Base-by-base conservation (phyloP, 140 eudicot genomes). In the Ambrosia hybrid region DNA sequence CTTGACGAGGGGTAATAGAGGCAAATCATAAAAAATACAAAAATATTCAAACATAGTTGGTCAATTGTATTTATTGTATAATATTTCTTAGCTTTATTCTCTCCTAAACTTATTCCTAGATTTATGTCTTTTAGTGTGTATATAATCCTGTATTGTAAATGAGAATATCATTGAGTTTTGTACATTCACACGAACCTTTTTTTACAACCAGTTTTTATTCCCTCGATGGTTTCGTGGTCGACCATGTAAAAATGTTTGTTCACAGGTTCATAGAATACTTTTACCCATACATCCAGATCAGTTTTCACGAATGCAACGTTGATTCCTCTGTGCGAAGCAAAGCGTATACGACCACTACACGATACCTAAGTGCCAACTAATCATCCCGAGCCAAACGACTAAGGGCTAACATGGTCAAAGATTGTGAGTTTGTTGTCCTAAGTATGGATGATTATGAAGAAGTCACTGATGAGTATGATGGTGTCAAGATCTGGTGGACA, bases 401-500 rank as follows among this genome's bases (percentile, higher is more conserved):
- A 69, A 76, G 83, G 67, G 88, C 91, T 55, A 66, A 68, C 51
- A 71, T 83, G 7, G 53, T 78, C 41, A 69, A 67, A 7, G 81
- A 80, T 67, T 43, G 68, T 1, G 67, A 83, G 6, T 26, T 78
- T 0, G 52, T 86, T 0, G 80, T 86, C 1, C 52, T 86, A 1
- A 71, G 80, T 16, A 78, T 86, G 83, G 88, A 73, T 1, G 88
- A 86, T 36, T 51, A 77, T 10, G 91, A 88, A 77, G 91, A 88
- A 38, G 88, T 88, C 65, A 57, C 80, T 0, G 95, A 88, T 62
- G 84, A 76, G 16, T 88, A 57, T 43, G 2, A 76, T 0, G 91
- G 89, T 13, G 62, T 81, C 61, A 68, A 74, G 67, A 57, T 88
- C 8, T 85, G 91, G 91, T 88, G 95, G 95, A 33, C 71, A 11